phyloP scores from a whole-genome alignment of 2,329 filamentous ascomycete species.

The Epicoccum sorghinum region DNA sequence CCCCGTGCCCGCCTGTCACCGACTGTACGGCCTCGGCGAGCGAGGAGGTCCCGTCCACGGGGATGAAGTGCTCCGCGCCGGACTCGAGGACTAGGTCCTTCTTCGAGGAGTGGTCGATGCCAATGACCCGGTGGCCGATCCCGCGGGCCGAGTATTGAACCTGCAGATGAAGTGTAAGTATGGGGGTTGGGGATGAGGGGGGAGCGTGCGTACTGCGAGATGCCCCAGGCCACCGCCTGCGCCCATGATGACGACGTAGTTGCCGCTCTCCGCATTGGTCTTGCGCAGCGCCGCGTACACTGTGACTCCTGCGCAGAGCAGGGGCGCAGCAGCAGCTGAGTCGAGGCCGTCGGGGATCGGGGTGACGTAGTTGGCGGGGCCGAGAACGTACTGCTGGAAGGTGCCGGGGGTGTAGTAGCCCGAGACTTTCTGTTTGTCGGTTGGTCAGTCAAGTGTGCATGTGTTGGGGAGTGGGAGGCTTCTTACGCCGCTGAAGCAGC shows the following conservation, averaged over 20 bases:
- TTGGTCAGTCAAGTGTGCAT: background rate
- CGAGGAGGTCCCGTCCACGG: slow-evolving; percentile 60
- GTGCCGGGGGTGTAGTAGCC: slow-evolving; percentile 74
- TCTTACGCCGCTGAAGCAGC: slow-evolving; percentile 42
- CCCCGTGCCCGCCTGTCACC: slow-evolving; percentile 64
- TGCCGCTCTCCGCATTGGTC: slow-evolving; percentile 62
- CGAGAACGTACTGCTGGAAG: slow-evolving; percentile 73
- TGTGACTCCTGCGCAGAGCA: slow-evolving; percentile 72
- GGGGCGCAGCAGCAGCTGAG: slow-evolving; percentile 66
- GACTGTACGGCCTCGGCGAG: slow-evolving; percentile 62
- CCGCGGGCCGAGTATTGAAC: slow-evolving; percentile 64
- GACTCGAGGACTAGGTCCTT: slow-evolving; percentile 65
- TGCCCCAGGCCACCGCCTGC: slow-evolving; percentile 70
- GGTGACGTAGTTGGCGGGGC: slow-evolving; percentile 71
- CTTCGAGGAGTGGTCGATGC: slow-evolving; percentile 69
- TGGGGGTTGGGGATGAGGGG: background rate
- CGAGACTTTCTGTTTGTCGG: slow-evolving; percentile 54
- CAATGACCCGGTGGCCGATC: slow-evolving; percentile 69
- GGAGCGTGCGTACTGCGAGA: slow-evolving; percentile 53
- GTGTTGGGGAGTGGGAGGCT: background rate
- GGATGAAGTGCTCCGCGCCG: slow-evolving; percentile 71
- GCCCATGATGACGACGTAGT: slow-evolving; percentile 63
- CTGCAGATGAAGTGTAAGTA: background rate
- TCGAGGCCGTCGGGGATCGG: slow-evolving; percentile 68
- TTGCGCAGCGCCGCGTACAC: slow-evolving; percentile 71